Base-by-base conservation (phyloP, 1,284 basidiomycete species). In the Exsudoporus floridanus region DNA sequence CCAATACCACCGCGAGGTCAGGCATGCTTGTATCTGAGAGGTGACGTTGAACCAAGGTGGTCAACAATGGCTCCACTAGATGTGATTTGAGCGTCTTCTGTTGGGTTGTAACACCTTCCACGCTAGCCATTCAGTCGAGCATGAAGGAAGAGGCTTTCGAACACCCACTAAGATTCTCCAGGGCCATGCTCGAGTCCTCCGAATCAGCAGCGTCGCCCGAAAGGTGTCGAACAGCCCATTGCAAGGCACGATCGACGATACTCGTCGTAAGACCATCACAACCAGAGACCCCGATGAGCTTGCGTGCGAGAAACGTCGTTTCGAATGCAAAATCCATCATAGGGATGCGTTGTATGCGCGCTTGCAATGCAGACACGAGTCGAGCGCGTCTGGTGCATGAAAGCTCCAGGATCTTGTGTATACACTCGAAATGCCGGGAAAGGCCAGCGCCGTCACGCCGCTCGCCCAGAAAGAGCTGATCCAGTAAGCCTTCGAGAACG, bases 51-150 rank as follows among this genome's bases (percentile, higher is more conserved):
- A 91, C 73, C 2, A 83, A 77, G 0, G 83, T 82, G 7, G 80
- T 79, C 33, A 96, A 64, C 23, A 93, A 72, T 0, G 91, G 86
- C 55, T 98, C 94, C 0, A 83, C 84, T 7, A 88, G 69, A 58
- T 87, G 80, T 1, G 77, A 59, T 56, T 86, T 87, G 34, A 84
- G 69, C 39, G 58, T 56, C 18, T 69, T 56, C 6, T 70, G 58
- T 3, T 45, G 57, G 45, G 59, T 60, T 18, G 71, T 46, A 27
- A 81, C 54, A 8, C 51, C 46, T 16, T 61, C 76, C 76, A 52
- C 16, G 21, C 33, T 3, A 5, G 9, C 18, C 14, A 5, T 49
- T 55, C 13, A 57, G 25, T 36, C 14, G 1, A 4, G 7, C 3
- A 37, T 25, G 1, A 53, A 46, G 49, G 6, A 46, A 16, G 23